Conservation (phyloP, 1,284 basidiomycete genomes). For the Ustilago esculenta region DNA sequence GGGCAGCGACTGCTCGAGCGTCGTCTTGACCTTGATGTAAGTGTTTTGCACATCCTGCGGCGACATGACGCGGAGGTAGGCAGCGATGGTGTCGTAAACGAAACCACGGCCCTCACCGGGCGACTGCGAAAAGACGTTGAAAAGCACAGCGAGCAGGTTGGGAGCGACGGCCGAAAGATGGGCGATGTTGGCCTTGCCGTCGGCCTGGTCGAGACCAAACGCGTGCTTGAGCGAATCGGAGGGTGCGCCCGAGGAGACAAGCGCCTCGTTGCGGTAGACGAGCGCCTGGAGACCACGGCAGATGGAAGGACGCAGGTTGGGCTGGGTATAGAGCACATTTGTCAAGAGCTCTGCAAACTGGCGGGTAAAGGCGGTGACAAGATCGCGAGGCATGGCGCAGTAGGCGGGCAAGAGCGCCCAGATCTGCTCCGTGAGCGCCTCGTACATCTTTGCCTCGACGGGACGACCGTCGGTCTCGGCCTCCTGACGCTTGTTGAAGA, state of each 20-base stretch:
- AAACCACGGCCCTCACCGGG: conserved; percentile 79
- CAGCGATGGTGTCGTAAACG: conserved; percentile 87
- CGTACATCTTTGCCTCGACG: conserved; percentile 91
- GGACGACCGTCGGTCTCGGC: conserved; percentile 76
- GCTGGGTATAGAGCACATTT: conserved; percentile 88
- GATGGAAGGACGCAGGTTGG: conserved; percentile 81
- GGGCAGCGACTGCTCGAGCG: conserved; percentile 79
- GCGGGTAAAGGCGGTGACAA: conserved; percentile 66
- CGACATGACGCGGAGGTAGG: conserved; percentile 83
- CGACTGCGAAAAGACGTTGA: conserved; percentile 93
- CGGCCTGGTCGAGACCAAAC: conserved; percentile 72
- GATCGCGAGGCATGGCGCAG: conserved; percentile 84
- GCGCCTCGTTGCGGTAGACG: conserved; percentile 77
- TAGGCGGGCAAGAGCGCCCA: conserved; percentile 78
- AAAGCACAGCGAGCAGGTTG: conserved; percentile 91
- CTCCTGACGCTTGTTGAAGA: conserved; percentile 76
- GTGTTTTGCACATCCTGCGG: conserved; percentile 76
- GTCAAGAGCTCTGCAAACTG: conserved; percentile 75
- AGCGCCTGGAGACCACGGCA: conserved; percentile 82
- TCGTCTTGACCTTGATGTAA: conserved; percentile 79
- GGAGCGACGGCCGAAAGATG: conserved; percentile 83
- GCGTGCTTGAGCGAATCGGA: conserved; percentile 70
- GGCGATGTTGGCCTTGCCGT: conserved; percentile 76
- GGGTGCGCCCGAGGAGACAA: conserved; percentile 69
- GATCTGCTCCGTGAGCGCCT: conserved; percentile 87